These are phyloP conservation scores for Gloeophyllum trabeum DNA, from an alignment of 768 basidiomycete species.

Conservation along the genomic window DNA sequence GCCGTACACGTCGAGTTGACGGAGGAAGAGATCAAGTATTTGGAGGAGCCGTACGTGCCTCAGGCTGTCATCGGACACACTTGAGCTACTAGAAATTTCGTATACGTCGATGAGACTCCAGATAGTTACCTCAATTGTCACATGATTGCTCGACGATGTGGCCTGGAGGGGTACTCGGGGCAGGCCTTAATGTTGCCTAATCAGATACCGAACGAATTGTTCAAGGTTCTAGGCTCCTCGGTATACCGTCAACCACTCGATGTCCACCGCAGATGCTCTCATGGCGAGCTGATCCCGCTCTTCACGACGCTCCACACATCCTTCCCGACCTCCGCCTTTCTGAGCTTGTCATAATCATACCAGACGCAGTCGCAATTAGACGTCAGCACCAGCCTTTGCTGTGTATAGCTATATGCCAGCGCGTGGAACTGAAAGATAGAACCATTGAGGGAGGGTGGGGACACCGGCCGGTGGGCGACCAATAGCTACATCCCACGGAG, in stretches of 20 bases:
- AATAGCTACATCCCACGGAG: slow-evolving; percentile 54
- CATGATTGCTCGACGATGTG: too few relatives aligned
- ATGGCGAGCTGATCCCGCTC: too few relatives aligned
- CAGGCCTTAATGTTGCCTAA: too few relatives aligned
- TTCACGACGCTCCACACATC: slow-evolving; percentile 14
- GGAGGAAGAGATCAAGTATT: slow-evolving; percentile 33
- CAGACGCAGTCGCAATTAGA: slow-evolving; percentile 59
- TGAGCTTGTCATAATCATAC: slow-evolving; percentile 65
- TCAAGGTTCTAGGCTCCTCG: too few relatives aligned
- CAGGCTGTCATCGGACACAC: slow-evolving; percentile 27
- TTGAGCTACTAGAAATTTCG: too few relatives aligned
- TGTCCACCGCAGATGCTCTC: too few relatives aligned
- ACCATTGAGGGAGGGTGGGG: slow-evolving; percentile 16
- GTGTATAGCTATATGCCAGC: slow-evolving; percentile 53
- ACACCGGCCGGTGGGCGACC: slow-evolving; percentile 45
- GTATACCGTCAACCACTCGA: too few relatives aligned
- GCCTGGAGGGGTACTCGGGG: too few relatives aligned
- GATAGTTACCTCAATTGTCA: too few relatives aligned
- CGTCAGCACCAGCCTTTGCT: slow-evolving; percentile 51
- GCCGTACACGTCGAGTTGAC: slow-evolving; percentile 31
- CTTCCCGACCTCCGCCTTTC: slow-evolving; percentile 37
- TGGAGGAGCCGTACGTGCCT: slow-evolving; percentile 34
- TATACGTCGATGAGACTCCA: too few relatives aligned
- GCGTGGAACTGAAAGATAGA: slow-evolving; percentile 33
- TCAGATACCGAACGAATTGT: too few relatives aligned